Evolutionary conservation across 495 filamentous ascomycete species (phyloP).

Genomic region (Tetracladium marchalianum): DNA sequence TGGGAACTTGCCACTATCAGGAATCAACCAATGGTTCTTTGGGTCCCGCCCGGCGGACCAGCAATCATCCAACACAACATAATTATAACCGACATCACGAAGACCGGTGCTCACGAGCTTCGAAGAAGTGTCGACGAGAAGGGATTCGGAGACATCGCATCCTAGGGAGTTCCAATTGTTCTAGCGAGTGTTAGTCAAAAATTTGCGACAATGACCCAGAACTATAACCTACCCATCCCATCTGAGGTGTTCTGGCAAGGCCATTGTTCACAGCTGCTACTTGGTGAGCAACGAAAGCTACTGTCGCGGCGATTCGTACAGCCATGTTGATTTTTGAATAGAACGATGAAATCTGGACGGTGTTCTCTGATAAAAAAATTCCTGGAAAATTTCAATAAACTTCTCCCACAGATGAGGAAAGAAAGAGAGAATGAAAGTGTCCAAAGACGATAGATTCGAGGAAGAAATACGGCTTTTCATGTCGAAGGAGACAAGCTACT

Average conservation of each 20-base stretch:
- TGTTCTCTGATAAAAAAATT: no score
- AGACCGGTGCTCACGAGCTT: constrained; percentile 38
- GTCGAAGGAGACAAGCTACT: no score
- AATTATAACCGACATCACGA: constrained; percentile 45
- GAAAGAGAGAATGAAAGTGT: no score
- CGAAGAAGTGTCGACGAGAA: constrained; percentile 34
- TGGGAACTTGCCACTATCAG: constrained; percentile 19
- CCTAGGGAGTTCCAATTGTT: constrained; percentile 17
- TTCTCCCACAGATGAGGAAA: no score
- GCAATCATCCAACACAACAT: constrained; percentile 47
- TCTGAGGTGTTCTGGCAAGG: constrained; percentile 12
- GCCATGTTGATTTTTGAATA: no score
- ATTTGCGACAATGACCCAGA: neutral
- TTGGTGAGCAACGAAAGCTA: no score
- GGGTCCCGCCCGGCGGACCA: constrained; percentile 34
- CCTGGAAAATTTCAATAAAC: no score
- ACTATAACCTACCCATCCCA: constrained; percentile 11
- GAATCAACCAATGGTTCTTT: constrained; percentile 10
- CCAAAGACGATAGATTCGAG: no score
- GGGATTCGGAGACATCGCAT: constrained; percentile 36
- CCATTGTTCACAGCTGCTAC: constrained; percentile 9
- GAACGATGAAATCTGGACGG: no score
- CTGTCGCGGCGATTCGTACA: no score
- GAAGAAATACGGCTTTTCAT: no score
- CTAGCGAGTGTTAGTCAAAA: neutral